Evolutionary conservation across 257 asterid species (phyloP).

Genomic region (Petunia secreta): DNA sequence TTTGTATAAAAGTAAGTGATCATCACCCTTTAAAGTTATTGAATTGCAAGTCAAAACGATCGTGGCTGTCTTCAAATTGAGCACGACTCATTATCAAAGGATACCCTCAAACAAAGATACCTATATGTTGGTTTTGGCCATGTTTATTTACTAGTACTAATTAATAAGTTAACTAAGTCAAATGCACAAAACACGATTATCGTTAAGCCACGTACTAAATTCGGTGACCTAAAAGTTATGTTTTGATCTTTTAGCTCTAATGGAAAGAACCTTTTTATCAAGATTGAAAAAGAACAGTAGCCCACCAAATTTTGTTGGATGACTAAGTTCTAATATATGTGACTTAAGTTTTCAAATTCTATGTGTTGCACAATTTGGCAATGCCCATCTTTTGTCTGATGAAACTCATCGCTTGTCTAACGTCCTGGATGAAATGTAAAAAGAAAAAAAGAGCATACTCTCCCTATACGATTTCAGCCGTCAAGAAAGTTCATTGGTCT

Average conservation of each 20-base stretch:
- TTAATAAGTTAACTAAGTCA: slow-evolving; percentile 35
- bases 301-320: slow-evolving; percentile 20
- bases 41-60: not conserved
- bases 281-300: slow-evolving; percentile 34
- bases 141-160: slow-evolving; percentile 22
- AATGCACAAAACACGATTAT: slow-evolving; percentile 37
- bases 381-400: not conserved
- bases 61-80: slow-evolving; percentile 29
- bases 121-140: not conserved
- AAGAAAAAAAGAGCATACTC: too few species aligned
- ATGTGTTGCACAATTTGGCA: not conserved
- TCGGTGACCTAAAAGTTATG: not conserved
- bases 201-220: slow-evolving; percentile 42
- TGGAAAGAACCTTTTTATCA: slow-evolving; percentile 33
- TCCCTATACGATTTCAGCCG: too few species aligned
- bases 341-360: not conserved
- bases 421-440: not conserved
- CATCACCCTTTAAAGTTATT: not conserved
- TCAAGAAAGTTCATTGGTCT: too few species aligned
- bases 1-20: slow-evolving; percentile 10
- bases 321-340: not conserved
- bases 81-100: slow-evolving; percentile 28
- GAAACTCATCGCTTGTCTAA: not conserved
- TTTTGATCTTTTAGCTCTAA: slow-evolving; percentile 6
- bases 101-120: slow-evolving; percentile 30